A percentile compares a stretch with the other conserved stretches of the same genome.
phyloP scores from a whole-genome alignment of 768 basidiomycete genomes.

The Leccinum variicolor region DNA sequence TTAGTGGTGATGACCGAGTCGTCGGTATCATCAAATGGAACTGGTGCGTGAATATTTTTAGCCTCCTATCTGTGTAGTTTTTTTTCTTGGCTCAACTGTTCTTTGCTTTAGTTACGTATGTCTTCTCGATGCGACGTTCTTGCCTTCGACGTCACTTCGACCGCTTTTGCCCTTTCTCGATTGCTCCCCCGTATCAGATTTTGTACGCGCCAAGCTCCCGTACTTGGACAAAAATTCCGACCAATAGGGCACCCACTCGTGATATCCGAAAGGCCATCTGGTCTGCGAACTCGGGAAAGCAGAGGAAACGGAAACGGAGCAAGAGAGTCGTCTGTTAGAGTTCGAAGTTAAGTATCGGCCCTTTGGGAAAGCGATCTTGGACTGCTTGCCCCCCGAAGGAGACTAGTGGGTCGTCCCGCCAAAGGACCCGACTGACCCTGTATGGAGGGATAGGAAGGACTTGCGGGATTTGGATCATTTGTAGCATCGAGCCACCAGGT shows the following conservation, averaged over 20 bases:
- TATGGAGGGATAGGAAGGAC: conserved; percentile 88
- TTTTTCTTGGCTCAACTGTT: conserved; percentile 42
- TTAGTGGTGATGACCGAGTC: conserved; percentile 51
- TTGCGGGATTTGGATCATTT: conserved; percentile 80
- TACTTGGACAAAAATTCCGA: conserved; percentile 96
- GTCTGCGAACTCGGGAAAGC: conserved; percentile 88
- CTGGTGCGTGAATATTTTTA: conserved; percentile 78
- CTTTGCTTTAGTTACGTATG: conserved; percentile 72
- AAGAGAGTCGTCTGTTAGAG: conserved; percentile 89
- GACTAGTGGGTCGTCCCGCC: conserved; percentile 90
- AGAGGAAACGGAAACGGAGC: conserved; percentile 94
- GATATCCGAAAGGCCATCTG: conserved; percentile 97
- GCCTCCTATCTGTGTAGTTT: not conserved
- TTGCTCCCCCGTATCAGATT: conserved; percentile 91
- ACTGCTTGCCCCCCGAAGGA: conserved; percentile 87
- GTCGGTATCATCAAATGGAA: conserved; percentile 93
- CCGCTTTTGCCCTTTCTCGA: conserved; percentile 91
- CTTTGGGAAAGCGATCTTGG: conserved; percentile 92
- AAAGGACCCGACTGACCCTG: conserved; percentile 48
- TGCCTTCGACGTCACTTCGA: conserved; percentile 80
- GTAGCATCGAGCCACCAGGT: conserved; percentile 98
- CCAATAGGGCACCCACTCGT: conserved; percentile 80
- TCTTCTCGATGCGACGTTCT: conserved; percentile 88
- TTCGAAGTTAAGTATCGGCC: conserved; percentile 95
- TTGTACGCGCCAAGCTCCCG: conserved; percentile 90